Base-by-base conservation (phyloP, 2,329 filamentous ascomycete genomes). In the Monilinia fructigena region DNA sequence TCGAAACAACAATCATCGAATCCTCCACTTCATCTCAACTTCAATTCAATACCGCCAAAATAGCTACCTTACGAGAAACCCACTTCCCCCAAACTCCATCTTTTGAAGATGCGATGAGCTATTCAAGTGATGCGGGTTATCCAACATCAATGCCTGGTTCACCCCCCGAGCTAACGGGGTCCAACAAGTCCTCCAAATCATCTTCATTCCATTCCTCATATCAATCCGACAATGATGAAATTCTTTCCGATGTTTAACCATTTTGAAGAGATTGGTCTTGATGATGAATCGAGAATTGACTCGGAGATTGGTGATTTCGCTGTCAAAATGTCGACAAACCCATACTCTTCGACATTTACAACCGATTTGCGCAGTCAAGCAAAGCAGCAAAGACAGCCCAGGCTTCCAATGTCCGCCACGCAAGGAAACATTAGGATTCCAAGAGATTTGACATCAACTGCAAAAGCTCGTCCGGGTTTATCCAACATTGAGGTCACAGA, bases 241-340 rank as follows among this genome's bases (percentile, higher is more conserved):
- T 87, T 61, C 80, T 91, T 55, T 83, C 87, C 63, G 91, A 96
- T 75, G 85, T 89, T 89, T 67, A 88, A 87, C 70, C 88, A 97
- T 77, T 97, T 97, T 74, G 94, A 98, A 77, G 94, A 97, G 71
- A 97, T 97, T 76, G 92, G 90, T 16, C 86, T 98, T 40, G 89
- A 93, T 68, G 89, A 91, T 72, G 88, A 93, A 74, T 81, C 63
- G 18, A 68, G 73, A 35, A 67, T 68, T 8, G 74, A 75, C 63
- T 62, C 67, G 1, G 72, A 75, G 48, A 74, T 74, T 65, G 71
- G 70, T 14, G 71, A 74, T 23, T 76, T 75, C 59, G 68, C 67
- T 1, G 66, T 72, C n/a, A 75, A 75, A 63, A 70, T 69, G 11
- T 67, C 63, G 26, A 65, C 66, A 26, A 74, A 75, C 55, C 74